Evolutionary conservation across 176 grass and related monocot genomes (phyloP).

Genomic region (Raddia distichophylla): DNA sequence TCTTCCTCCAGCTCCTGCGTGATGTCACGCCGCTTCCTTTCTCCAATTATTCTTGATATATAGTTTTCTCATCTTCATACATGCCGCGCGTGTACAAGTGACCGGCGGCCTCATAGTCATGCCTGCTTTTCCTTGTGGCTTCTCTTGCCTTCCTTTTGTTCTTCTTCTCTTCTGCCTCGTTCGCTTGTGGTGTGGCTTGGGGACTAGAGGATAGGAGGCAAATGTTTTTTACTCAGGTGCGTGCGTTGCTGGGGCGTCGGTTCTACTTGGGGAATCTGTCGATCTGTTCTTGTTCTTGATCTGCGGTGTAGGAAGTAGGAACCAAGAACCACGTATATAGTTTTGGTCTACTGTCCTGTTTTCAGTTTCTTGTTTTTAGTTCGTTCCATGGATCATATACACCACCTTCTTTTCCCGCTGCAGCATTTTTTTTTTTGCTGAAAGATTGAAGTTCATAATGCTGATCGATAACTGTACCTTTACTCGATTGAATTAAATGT

Average conservation of each 20-base stretch:
- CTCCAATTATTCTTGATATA: conserved; percentile 2
- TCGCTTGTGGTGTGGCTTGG: conserved; percentile 41
- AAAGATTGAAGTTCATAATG: conserved; percentile 27
- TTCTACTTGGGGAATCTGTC: conserved; percentile 1
- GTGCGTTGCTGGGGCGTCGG: conserved; percentile 32
- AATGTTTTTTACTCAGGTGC: conserved; percentile 43
- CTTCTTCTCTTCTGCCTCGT: conserved; percentile 19
- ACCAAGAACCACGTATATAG: neutral
- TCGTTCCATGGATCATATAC: neutral
- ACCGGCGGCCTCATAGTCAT: neutral
- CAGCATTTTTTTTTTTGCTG: neutral
- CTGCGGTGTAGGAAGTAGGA: neutral
- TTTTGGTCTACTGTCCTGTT: conserved; percentile 9
- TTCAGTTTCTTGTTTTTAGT: conserved; percentile 1
- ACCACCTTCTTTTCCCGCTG: neutral
- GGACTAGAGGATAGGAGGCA: conserved; percentile 4
- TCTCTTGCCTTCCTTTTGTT: conserved; percentile 34
- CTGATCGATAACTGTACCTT: neutral
- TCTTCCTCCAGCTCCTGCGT: neutral
- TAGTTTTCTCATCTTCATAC: neutral
- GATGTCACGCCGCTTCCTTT: conserved; percentile 34
- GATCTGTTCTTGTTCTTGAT: conserved; percentile 20
- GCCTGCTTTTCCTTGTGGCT: conserved; percentile 38
- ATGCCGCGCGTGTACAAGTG: neutral
- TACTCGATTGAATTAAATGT: neutral